Evolutionary conservation across 805 yeast genomes (phyloP), one percentile per base, ranked within the genome.

Genomic region (Wickerhamiella siamensis): DNA sequence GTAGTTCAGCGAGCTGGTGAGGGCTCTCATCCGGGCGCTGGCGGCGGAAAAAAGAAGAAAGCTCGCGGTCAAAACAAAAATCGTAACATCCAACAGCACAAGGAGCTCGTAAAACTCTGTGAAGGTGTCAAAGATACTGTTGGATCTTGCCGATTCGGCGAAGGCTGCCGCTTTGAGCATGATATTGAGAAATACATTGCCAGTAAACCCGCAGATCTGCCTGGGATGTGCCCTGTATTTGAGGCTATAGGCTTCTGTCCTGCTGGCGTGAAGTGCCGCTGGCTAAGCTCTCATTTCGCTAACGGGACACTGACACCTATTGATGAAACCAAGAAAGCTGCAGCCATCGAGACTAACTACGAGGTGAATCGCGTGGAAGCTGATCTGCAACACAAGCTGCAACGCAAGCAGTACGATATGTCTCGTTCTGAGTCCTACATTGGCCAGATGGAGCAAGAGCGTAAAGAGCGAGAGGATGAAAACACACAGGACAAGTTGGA

Each of bases 211-310:
- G 67, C 62, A 0, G 97, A 91, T 57, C 63, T 83, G 18, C 72
- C 69, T 8, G 93, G 94, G 0, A 54, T 54, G 1, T 91, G 99
- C 61, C 97, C 98, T 0, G 95, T 83, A 3, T 86, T 64, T 56
- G 65, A 65, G 27, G 79, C 81, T 1, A 65, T 83, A 29, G 99
- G 99, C 0, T 77, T 74, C 54, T 91, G 99, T 66, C 94, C 95
- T 3, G 72, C 80, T 47, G 98, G 98, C 0, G 62, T 83, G 52
- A 88, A 83, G 59, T 91, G 99, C 63, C 74, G 95, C 53, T 91
- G 95, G 83, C 69, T 91, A 43, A 64, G 71, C 3, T 72, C 83
- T 14, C 97, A 91, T 27, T 43, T 60, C 67, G 15, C 64, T 62
- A 41, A 63, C n/a, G 47, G 49, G 31, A 44, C 58, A 45, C 59